Evolutionary conservation across 1,139 yeast genomes (phyloP).

Genomic region (Protomyces inundatus): DNA sequence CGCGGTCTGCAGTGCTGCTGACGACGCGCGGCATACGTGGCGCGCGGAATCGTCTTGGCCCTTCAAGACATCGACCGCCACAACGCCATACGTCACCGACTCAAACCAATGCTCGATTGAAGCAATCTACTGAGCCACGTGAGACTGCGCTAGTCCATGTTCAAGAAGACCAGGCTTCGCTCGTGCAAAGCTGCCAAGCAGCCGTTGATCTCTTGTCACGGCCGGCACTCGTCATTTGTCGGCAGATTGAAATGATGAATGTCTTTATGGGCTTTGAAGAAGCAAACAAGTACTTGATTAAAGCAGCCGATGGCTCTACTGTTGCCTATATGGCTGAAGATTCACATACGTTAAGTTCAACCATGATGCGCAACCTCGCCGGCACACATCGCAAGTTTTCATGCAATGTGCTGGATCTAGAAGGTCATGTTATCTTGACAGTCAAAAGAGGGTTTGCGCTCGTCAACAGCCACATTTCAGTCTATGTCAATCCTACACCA

Average conservation of each 20-base stretch:
- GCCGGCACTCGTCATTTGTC: slow-evolving; percentile 79
- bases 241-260: slow-evolving; percentile 84
- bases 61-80: background rate
- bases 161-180: background rate
- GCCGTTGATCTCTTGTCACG: slow-evolving; percentile 13
- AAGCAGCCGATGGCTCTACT: slow-evolving; percentile 67
- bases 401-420: slow-evolving; percentile 69
- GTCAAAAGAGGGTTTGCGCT: slow-evolving; percentile 69
- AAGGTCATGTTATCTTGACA: slow-evolving; percentile 57
- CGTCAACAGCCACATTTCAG: slow-evolving; percentile 81
- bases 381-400: slow-evolving; percentile 45
- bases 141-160: background rate
- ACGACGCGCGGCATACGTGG: background rate
- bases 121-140: background rate
- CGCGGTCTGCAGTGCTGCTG: background rate
- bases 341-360: slow-evolving; percentile 41
- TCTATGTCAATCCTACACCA: slow-evolving; percentile 37
- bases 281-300: slow-evolving; percentile 65
- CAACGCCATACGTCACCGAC: background rate
- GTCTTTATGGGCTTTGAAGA: slow-evolving; percentile 85
- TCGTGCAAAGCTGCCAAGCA: background rate
- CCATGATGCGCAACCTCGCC: slow-evolving; percentile 72
- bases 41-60: background rate
- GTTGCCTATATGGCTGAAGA: slow-evolving; percentile 68
- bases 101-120: background rate